Base-by-base conservation (phyloP, 495 filamentous ascomycete genomes). In the Neurospora sp. region DNA sequence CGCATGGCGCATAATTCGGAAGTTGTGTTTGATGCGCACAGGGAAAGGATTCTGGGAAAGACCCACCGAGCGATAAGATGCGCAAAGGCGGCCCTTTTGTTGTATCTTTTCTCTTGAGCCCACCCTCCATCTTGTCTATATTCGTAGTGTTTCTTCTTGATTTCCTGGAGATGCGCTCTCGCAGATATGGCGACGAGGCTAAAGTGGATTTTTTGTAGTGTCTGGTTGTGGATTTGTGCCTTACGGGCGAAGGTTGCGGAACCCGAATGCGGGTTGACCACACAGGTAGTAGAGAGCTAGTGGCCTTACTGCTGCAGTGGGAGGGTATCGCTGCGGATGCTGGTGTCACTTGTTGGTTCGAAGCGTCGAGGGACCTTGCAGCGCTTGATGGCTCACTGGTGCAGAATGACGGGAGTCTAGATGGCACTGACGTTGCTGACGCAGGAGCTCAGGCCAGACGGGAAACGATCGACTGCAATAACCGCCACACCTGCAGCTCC, bases 51-150 rank as follows among this genome's bases (percentile, higher is more conserved):
- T 69, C 69, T 68, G 69, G 74, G 41, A 65, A 31, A 6, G 39
- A 83, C 90, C 71, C 87, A 96, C 94, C 94, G 71, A 99, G 88
- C 18, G 94, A 97, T 12, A 99, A 85, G 70, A 99, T 91, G 77
- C 96, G 90, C 79, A 98, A 77, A 18, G 96, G 96, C 79, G 95
- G 94, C 69, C 94, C 95, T 82, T 96, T 97, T 61, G 93, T 96
- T 39, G 94, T 98, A 82, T 98, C 94, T 81, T 94, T 95, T 80
- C 94, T 90, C 81, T 77, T 84, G 61, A 85, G 73, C 59, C 74
- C 77, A 74, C 59, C 72, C 12, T 81, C 79, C 76, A 81, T 79
- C 40, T 48, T 37, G 20, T 68, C 27, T 45, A 22, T 37, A 69
- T 20, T 20, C 37, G 1, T 45, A 2, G 1, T 45, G 18, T 31